A percentile compares a stretch with the other conserved stretches of the same genome.
phyloP scores from a whole-genome alignment of 208 protist genomes.

The Trypanosoma melophagium region DNA sequence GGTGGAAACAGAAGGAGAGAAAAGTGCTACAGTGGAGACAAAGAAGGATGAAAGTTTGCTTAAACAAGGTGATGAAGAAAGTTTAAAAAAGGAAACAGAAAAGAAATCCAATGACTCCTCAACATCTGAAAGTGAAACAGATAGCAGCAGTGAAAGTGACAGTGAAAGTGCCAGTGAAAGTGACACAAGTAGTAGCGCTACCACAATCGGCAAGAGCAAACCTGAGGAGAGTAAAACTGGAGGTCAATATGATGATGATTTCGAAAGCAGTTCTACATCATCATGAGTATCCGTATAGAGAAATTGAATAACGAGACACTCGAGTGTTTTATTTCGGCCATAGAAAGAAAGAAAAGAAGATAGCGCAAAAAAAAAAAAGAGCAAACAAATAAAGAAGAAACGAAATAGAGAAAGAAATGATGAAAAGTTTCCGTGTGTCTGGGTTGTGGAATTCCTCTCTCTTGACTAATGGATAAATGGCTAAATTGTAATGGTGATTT shows the following conservation, averaged over 20 bases:
- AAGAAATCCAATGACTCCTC: background rate
- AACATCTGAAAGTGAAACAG: background rate
- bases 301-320: conserved; percentile 10
- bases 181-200: conserved; percentile 5
- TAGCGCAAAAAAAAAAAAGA: background rate
- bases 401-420: conserved; percentile 11
- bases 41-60: conserved; percentile 1
- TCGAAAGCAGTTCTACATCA: conserved; percentile 25
- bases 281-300: conserved; percentile 15
- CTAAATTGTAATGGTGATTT: background rate
- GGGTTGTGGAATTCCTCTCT: background rate
- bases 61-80: conserved; percentile 1
- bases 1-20: background rate
- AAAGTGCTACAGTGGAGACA: background rate
- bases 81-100: background rate
- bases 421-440: background rate
- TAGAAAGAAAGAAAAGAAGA: background rate
- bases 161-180: conserved; percentile 1
- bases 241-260: conserved; percentile 31
- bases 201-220: background rate
- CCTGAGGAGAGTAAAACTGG: background rate
- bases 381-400: background rate
- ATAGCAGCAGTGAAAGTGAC: conserved; percentile 1
- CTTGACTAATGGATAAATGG: background rate
- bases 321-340: background rate